phyloP scores from a whole-genome alignment of 2,329 filamentous ascomycete genomes.

The Hypoxylon sp. region DNA sequence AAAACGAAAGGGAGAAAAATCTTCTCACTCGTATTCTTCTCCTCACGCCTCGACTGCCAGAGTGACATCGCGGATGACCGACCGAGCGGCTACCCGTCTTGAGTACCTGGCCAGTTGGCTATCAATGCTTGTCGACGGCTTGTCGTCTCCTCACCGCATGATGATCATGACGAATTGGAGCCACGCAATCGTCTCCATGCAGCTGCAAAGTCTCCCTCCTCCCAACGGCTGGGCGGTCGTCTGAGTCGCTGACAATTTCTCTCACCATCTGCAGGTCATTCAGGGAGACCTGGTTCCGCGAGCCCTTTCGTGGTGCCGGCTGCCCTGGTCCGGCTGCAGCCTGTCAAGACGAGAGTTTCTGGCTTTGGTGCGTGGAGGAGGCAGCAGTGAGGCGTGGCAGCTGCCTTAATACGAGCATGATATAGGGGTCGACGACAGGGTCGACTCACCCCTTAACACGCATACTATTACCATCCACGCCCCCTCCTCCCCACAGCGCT shows the following conservation, averaged over 20 bases:
- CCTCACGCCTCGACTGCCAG: conserved; percentile 8
- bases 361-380: not conserved
- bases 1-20: not conserved
- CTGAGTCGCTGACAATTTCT: conserved; percentile 23
- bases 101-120: not conserved
- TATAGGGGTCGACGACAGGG: conserved; percentile 39
- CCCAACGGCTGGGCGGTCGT: conserved; percentile 16
- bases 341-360: conserved; percentile 7
- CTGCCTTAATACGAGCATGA: conserved; percentile 31
- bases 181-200: conserved; percentile 21
- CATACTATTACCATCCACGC: conserved; percentile 32
- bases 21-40: conserved; percentile 8
- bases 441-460: conserved; percentile 31
- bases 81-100: conserved; percentile 11
- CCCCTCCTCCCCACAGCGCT: conserved; percentile 27
- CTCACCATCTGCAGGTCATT: conserved; percentile 28
- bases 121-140: conserved; percentile 3
- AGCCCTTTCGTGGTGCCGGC: conserved; percentile 32
- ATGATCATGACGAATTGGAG: conserved; percentile 21
- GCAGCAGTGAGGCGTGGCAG: conserved; percentile 26
- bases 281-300: conserved; percentile 21
- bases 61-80: conserved; percentile 14
- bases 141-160: conserved; percentile 30
- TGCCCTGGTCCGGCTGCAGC: conserved; percentile 29
- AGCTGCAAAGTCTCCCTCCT: conserved; percentile 27